Evolutionary conservation across 1,284 basidiomycete genomes (phyloP), one percentile per base, ranked within the genome.

Genomic region (Ustilago vetiveriae): DNA sequence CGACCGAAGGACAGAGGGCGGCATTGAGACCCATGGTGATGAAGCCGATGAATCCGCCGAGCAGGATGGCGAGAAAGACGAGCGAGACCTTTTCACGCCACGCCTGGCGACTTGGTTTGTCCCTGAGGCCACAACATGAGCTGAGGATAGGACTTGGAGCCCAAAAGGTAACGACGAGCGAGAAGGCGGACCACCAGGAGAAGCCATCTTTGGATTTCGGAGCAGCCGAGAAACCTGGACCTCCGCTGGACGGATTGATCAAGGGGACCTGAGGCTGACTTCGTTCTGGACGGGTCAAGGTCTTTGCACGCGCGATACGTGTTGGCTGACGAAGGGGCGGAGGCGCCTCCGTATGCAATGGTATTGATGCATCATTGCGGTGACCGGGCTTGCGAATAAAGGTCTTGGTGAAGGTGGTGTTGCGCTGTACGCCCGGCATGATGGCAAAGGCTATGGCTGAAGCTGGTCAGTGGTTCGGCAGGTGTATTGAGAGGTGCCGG

Each of bases 21-120:
- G 89, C 89, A 83, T 97, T 92, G 55, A 97, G 88, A 17, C 94
- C 96, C 79, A 99, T 92, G 41, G 96, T 98, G 58, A 90, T 86
- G 83, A 98, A 99, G 9, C 92, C 95, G 48, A 98, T 88, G 43
- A 87, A 83, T 21, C 85, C 89, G 72, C 94, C 96, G 22, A 97
- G 83, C 22, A 67, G 27, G n/a, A 74, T 38, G 14, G 79, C 75
- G 19, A 78, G 27, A 40, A 73, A 63, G 36, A 76, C 74, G 37
- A 82, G 72, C 2, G 78, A 60, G 9, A 82, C 67, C 58, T 82
- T 82, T 49, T 82, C 80, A 40, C 80, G 70, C 80, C 80, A 81
- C 21, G 79, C 80, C 52, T 82, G 80, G 4, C 75, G 73, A 49
- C 76, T 79, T 0, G 44, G 36, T 5, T 57, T 50, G 32, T 73